Percentiles rank a stretch among this genome's conserved stretches.
Evolutionary conservation across 768 basidiomycete species (phyloP).

Genomic region (Termitomyces bulborhizus): DNA sequence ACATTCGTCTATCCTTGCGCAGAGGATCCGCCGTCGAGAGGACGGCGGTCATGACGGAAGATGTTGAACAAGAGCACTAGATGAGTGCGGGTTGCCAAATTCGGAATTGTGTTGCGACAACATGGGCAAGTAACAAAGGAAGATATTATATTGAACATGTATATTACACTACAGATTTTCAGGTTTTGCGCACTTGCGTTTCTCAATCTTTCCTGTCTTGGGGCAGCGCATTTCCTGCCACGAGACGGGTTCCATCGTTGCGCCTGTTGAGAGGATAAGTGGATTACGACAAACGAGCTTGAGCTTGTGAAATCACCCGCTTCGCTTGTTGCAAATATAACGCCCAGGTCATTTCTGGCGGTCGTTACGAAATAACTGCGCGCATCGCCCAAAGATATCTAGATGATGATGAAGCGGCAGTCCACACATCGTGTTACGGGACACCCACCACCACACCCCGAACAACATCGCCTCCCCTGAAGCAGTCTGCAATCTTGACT

Average conservation of each 20-base stretch:
- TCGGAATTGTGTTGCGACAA: conserved; percentile 10
- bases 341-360: conserved; percentile 84
- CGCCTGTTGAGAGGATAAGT: conserved; percentile 36
- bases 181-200: conserved; percentile 84
- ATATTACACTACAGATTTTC: conserved; percentile 41
- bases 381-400: conserved; percentile 92
- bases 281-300: neutral
- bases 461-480: conserved; percentile 88
- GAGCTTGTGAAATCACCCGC: conserved; percentile 45
- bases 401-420: neutral
- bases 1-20: conserved; percentile 54
- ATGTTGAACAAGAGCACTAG: neutral
- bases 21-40: conserved; percentile 55
- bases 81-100: conserved; percentile 10
- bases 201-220: conserved; percentile 72
- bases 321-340: conserved; percentile 87
- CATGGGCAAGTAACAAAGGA: neutral
- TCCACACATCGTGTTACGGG: neutral
- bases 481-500: conserved; percentile 86
- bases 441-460: conserved; percentile 73
- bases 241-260: conserved; percentile 78
- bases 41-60: conserved; percentile 51
- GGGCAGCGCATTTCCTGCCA: conserved; percentile 93
- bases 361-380: conserved; percentile 91
- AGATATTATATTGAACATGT: neutral